Conservation (phyloP, 768 basidiomycete species). For the Daedaleopsis sinensis region DNA sequence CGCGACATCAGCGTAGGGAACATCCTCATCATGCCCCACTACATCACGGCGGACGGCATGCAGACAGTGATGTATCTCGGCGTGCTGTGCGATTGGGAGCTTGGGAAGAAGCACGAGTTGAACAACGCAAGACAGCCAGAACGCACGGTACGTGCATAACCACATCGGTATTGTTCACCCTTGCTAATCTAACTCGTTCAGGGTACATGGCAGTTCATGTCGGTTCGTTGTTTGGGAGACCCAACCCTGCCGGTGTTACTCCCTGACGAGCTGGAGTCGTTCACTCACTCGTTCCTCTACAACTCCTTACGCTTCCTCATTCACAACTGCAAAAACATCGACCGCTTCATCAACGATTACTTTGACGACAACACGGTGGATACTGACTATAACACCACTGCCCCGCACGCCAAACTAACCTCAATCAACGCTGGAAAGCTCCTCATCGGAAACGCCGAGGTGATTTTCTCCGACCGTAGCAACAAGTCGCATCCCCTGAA, state of each 20-base stretch:
- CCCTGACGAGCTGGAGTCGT: conserved; percentile 24
- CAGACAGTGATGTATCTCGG: neutral
- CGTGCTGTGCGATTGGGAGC: conserved; percentile 11
- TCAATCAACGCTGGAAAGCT: neutral
- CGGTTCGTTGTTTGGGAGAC: conserved; percentile 5
- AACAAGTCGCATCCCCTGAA: neutral
- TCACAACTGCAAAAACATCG: conserved; percentile 3
- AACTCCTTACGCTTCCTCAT: conserved; percentile 5
- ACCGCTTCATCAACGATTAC: neutral
- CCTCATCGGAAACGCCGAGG: too few species aligned
- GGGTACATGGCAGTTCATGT: conserved; percentile 29
- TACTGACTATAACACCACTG: neutral
- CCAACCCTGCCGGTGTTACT: conserved; percentile 6
- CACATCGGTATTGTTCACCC: too few species aligned
- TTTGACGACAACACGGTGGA: neutral
- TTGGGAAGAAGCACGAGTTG: neutral
- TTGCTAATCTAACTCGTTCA: neutral
- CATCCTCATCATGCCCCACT: conserved; percentile 3
- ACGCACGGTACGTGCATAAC: neutral
- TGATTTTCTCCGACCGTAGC: neutral
- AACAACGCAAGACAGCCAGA: neutral
- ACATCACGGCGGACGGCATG: neutral
- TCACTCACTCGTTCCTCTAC: conserved; percentile 16
- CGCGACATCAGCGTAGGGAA: conserved; percentile 18
- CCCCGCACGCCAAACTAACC: neutral